Evolutionary conservation across 768 basidiomycete genomes (phyloP).

Genomic region (Mycena chlorophos): DNA sequence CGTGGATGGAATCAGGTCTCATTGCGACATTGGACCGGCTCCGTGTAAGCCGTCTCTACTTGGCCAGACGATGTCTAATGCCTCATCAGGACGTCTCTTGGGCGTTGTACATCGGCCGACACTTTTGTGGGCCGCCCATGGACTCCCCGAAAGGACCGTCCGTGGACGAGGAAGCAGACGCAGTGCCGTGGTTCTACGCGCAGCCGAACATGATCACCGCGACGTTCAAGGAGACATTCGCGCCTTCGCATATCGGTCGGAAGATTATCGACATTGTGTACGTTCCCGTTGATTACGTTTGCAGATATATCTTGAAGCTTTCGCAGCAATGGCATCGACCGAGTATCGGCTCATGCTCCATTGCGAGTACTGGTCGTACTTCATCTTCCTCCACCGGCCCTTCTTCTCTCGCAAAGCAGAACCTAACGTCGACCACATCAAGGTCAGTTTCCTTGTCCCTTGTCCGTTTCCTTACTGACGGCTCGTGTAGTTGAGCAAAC

Average conservation of each 20-base stretch:
- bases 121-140: slow-evolving; percentile 34
- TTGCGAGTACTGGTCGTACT: slow-evolving; percentile 36
- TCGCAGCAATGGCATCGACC: slow-evolving; percentile 17
- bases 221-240: slow-evolving; percentile 33
- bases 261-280: slow-evolving; percentile 37
- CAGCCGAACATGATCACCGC: slow-evolving; percentile 26
- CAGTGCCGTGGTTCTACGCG: slow-evolving; percentile 32
- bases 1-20: slow-evolving; percentile 37
- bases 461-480: neutral
- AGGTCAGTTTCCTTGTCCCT: slow-evolving; percentile 2
- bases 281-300: slow-evolving; percentile 20
- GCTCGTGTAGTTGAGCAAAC: slow-evolving; percentile 33
- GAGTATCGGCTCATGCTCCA: slow-evolving; percentile 35
- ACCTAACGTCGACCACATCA: slow-evolving; percentile 19
- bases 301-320: neutral
- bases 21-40: slow-evolving; percentile 43
- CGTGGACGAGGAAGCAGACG: slow-evolving; percentile 35
- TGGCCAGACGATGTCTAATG: neutral
- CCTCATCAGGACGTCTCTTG: slow-evolving; percentile 36
- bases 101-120: slow-evolving; percentile 46
- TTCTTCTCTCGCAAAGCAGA: slow-evolving; percentile 19
- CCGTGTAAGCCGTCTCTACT: slow-evolving; percentile 38
- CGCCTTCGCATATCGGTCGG: slow-evolving; percentile 32
- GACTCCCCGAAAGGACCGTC: slow-evolving; percentile 34
- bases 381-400: slow-evolving; percentile 41